phyloP scores from a whole-genome alignment of 2,329 filamentous ascomycete genomes.

The Cladorrhinum sp. region DNA sequence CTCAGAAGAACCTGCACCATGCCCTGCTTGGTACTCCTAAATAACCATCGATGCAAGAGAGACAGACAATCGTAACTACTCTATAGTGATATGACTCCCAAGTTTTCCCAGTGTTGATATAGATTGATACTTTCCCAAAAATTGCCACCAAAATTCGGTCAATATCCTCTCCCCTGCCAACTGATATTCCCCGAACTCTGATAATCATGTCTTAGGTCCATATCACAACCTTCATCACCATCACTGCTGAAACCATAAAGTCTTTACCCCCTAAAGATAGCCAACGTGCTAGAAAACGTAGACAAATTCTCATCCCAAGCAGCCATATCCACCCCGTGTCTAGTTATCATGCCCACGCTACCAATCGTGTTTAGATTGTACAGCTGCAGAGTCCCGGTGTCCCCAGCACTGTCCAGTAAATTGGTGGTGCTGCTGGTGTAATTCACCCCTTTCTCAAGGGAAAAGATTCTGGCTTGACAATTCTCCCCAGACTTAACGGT shows the following conservation, averaged over 20 bases:
- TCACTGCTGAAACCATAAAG: constrained; percentile 1
- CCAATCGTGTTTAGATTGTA: constrained; percentile 45
- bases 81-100: too few species aligned
- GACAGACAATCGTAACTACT: too few species aligned
- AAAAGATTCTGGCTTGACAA: constrained; percentile 46
- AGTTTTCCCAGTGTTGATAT: not conserved
- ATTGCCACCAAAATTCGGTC: not conserved
- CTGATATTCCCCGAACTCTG: not conserved
- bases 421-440: constrained; percentile 17
- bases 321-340: constrained; percentile 34
- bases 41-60: too few species aligned
- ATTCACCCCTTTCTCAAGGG: constrained; percentile 14
- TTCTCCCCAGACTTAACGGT: constrained; percentile 37
- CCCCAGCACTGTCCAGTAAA: not conserved
- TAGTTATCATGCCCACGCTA: constrained; percentile 37
- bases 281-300: constrained; percentile 36
- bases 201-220: not conserved
- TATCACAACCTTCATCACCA: too few species aligned
- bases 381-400: constrained; percentile 28
- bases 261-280: constrained; percentile 24
- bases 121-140: not conserved
- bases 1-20: too few species aligned
- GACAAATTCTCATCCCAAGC: constrained; percentile 36
- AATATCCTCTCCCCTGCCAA: not conserved
- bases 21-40: too few species aligned